Evolutionary conservation across 805 yeast genomes (phyloP).

Genomic region (Ogataea pini): DNA sequence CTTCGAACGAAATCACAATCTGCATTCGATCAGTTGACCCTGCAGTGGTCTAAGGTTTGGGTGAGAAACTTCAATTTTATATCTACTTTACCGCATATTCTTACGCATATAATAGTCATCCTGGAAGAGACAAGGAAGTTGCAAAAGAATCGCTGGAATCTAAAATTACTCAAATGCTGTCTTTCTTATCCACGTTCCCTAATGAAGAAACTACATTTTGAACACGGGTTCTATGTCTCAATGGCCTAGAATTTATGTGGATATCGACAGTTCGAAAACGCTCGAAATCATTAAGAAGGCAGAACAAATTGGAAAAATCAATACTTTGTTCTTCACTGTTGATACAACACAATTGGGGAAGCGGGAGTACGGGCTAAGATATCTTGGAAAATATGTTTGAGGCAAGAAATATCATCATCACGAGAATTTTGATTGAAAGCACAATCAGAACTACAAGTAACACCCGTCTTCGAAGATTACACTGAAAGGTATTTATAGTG

Average conservation of each 20-base stretch:
- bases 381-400: too few species aligned
- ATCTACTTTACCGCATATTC: constrained; percentile 49
- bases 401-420: constrained; percentile 36
- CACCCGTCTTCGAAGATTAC: constrained; percentile 42
- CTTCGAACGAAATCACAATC: constrained; percentile 48
- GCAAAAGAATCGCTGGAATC: constrained; percentile 48
- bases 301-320: constrained; percentile 50
- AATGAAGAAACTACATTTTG: constrained; percentile 73
- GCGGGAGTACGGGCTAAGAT: constrained; percentile 61
- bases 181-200: constrained; percentile 80
- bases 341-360: constrained; percentile 87
- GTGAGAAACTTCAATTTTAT: constrained; percentile 39
- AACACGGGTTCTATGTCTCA: constrained; percentile 63
- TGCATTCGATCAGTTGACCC: too few species aligned
- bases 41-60: too few species aligned
- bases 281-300: constrained; percentile 60
- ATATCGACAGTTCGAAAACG: constrained; percentile 61
- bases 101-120: constrained; percentile 72
- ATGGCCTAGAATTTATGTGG: constrained; percentile 83
- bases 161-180: constrained; percentile 50
- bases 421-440: constrained; percentile 54
- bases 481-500: constrained; percentile 61
- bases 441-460: constrained; percentile 51
- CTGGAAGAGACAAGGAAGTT: constrained; percentile 76
- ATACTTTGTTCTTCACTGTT: constrained; percentile 79